phyloP scores from a whole-genome alignment of 768 basidiomycete species.

The Galerina marginata region DNA sequence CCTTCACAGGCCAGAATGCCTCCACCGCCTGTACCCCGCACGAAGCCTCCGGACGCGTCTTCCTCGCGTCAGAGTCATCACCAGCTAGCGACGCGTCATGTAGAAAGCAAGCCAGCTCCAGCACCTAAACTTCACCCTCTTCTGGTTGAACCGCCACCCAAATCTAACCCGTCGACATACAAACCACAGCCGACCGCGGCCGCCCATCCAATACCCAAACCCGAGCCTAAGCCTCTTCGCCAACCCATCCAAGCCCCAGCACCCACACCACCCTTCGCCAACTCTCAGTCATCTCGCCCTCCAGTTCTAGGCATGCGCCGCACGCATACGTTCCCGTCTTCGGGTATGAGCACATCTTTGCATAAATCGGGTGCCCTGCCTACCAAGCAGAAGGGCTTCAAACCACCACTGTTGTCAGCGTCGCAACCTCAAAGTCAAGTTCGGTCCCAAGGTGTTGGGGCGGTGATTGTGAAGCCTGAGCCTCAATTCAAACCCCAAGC shows the following conservation, averaged over 20 bases:
- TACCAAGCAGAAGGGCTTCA: slow-evolving; percentile 40
- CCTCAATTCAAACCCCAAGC: not conserved
- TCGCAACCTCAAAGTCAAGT: slow-evolving; percentile 22
- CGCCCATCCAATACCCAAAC: slow-evolving; percentile 12
- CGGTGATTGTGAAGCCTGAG: not conserved
- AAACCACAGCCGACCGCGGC: slow-evolving; percentile 12
- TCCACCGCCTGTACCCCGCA: not conserved
- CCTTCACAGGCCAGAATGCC: not conserved
- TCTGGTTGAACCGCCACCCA: slow-evolving; percentile 11
- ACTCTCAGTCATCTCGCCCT: slow-evolving; percentile 29
- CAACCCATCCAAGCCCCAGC: slow-evolving; percentile 8
- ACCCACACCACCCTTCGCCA: slow-evolving; percentile 17
- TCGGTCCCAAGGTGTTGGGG: not conserved
- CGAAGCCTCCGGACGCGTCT: not conserved
- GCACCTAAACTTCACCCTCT: slow-evolving; percentile 19
- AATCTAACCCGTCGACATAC: not conserved
- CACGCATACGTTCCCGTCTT: slow-evolving; percentile 28
- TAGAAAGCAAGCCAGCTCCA: not conserved
- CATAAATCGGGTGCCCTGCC: slow-evolving; percentile 27
- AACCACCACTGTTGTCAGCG: slow-evolving; percentile 37
- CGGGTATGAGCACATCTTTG: not conserved
- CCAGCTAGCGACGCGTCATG: not conserved
- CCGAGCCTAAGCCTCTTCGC: not conserved
- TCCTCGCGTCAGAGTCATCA: not conserved
- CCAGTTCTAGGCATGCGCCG: slow-evolving; percentile 48